Percentiles rank a stretch among this genome's conserved stretches.
These are phyloP conservation scores for Ganoderma lucidum DNA, from an alignment of 1,284 basidiomycete genomes.

Conservation along the genomic window DNA sequence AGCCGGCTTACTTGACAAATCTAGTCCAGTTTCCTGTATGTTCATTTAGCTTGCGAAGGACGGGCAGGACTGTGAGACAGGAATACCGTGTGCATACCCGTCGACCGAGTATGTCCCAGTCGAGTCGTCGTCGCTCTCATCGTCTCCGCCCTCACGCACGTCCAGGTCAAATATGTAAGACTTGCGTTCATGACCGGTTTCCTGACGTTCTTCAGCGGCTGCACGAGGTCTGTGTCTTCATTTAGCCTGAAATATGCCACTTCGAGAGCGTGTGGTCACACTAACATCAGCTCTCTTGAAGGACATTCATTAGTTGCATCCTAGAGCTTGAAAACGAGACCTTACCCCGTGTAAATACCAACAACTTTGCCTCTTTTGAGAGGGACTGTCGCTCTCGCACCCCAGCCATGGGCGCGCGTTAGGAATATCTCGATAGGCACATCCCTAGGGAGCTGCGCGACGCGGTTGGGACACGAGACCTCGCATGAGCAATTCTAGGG, in stretches of 20 bases:
- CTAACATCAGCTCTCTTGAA: conserved; percentile 39
- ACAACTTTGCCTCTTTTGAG: conserved; percentile 62
- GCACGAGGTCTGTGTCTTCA: conserved; percentile 46
- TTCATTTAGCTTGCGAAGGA: conserved; percentile 4
- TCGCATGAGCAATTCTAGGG: conserved; percentile 38
- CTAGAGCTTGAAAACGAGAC: conserved; percentile 8
- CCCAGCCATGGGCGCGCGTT: conserved; percentile 46
- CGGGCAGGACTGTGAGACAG: conserved; percentile 1
- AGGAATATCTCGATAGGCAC: conserved; percentile 48
- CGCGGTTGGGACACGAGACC: conserved; percentile 43
- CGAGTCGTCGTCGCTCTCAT: conserved; percentile 41
- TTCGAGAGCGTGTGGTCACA: not conserved
- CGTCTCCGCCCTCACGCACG: conserved; percentile 50
- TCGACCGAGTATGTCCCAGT: conserved; percentile 56
- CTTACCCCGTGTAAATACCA: conserved; percentile 70
- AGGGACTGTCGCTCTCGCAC: conserved; percentile 44
- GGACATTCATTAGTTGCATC: not conserved
- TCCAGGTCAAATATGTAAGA: conserved; percentile 69
- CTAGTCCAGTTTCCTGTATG: conserved; percentile 73
- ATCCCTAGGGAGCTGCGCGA: conserved; percentile 47
- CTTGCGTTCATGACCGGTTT: conserved; percentile 35
- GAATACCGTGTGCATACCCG: conserved; percentile 54
- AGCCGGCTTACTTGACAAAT: conserved; percentile 66
- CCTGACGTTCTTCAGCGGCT: conserved; percentile 45
- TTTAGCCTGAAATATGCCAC: not conserved